Evolutionary conservation across 2,329 filamentous ascomycete species (phyloP), one percentile per base, ranked within the genome.

Genomic region (Didymella arachidicola): DNA sequence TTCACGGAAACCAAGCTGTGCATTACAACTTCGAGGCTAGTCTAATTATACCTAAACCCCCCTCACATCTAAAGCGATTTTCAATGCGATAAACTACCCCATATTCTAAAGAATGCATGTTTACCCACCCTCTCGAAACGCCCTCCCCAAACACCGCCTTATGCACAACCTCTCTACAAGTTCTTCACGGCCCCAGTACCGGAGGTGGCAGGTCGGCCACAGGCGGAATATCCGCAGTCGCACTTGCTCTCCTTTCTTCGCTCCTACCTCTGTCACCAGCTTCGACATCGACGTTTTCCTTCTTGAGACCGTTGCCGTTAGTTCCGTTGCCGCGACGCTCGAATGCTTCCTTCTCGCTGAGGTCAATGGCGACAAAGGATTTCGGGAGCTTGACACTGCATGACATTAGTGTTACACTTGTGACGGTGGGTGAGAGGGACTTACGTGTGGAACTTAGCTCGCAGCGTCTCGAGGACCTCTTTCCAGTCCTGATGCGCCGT

Each of bases 401-500:
- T 10, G 1, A 6, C 3, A 18, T 56, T 42, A 47, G 44, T 43
- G 14, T 43, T 6, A 10, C 12, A 16, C 12, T 26, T 26, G 3
- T 26, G 6, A 12, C 32, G 27, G 1, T 10, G 11, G 19, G 29
- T 5, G 19, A 52, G 11, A 19, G n/a, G 2, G 2, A 83, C 89
- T 80, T 84, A 94, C 90, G 93, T 93, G 73, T 97, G 91, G 73
- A 99, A 98, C 72, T 97, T 98, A 48, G 91, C 94, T 65, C 93
- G 87, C 63, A 99, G 81, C 1, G 93, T 98, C 79, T 97, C 93
- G 66, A 99, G 91, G n/a, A 99, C 91, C 70, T 94, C 87, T 79
- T 96, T 94, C 94, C 95, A 99, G 77, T 99, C 92, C 36, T 88
- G 88, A 78, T 99, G 96, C 2, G 91, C 86, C 3, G 94, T 98